phyloP scores from a whole-genome alignment of 116 monocot genomes.

The Posidonia oceanica region DNA sequence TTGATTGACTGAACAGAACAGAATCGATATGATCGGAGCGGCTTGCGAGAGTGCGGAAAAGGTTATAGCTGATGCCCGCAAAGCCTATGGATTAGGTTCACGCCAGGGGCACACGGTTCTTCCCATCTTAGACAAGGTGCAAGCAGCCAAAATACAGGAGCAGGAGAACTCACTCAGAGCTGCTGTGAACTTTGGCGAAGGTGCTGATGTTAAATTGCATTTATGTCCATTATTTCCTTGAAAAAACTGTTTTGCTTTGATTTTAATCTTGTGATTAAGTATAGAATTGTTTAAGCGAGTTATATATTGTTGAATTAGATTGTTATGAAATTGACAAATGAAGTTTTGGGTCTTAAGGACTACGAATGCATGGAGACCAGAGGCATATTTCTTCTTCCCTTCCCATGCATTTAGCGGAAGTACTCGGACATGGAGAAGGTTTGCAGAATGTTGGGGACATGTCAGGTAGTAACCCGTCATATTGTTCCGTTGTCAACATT shows the following conservation, averaged over 20 bases:
- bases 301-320: neutral
- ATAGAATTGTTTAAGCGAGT: neutral
- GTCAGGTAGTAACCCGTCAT: too few relatives aligned
- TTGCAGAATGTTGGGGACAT: too few relatives aligned
- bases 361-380: slow-evolving; percentile 57
- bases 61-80: slow-evolving; percentile 77
- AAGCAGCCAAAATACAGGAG: slow-evolving; percentile 94
- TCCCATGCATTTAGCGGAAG: slow-evolving; percentile 82
- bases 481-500: too few relatives aligned
- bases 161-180: slow-evolving; percentile 79
- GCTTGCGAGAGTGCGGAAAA: slow-evolving; percentile 96
- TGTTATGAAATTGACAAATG: neutral
- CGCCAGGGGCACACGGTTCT: slow-evolving; percentile 61
- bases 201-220: slow-evolving; percentile 17
- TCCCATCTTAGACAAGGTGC: slow-evolving; percentile 77
- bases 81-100: slow-evolving; percentile 76
- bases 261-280: neutral
- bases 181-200: slow-evolving; percentile 90
- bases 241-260: neutral
- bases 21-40: slow-evolving; percentile 90
- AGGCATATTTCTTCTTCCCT: slow-evolving; percentile 66
- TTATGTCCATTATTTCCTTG: neutral
- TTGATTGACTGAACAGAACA: slow-evolving; percentile 29
- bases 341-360: slow-evolving; percentile 26
- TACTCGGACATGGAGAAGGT: too few relatives aligned